Conservation (phyloP, 2,329 filamentous ascomycete genomes). For the Fusarium ramigenum region DNA sequence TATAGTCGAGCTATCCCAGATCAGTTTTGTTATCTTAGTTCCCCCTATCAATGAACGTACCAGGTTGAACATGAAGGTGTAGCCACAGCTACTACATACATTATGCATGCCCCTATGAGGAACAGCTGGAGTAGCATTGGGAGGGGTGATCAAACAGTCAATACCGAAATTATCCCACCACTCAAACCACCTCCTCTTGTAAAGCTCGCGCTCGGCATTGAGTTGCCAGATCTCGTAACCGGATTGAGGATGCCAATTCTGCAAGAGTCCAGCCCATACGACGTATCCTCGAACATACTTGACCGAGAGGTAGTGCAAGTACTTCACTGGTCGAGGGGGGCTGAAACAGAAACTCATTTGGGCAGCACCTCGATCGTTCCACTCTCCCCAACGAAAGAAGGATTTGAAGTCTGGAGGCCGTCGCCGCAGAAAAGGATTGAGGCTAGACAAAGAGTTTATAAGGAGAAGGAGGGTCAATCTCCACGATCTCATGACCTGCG, state of each 20-base stretch:
- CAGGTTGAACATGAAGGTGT: slow-evolving; percentile 93
- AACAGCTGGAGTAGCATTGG: slow-evolving; percentile 88
- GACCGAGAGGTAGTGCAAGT: slow-evolving; percentile 90
- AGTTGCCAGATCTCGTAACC: slow-evolving; percentile 85
- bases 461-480: slow-evolving; percentile 71
- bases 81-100: slow-evolving; percentile 86
- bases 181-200: slow-evolving; percentile 80
- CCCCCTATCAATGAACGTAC: slow-evolving; percentile 55
- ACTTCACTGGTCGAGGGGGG: slow-evolving; percentile 79
- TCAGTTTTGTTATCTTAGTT: not conserved
- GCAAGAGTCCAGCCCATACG: slow-evolving; percentile 81
- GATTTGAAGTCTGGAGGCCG: slow-evolving; percentile 80
- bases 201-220: slow-evolving; percentile 78
- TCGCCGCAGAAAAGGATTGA: slow-evolving; percentile 86
- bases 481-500: slow-evolving; percentile 79
- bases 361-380: slow-evolving; percentile 78
- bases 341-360: slow-evolving; percentile 80
- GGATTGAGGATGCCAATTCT: slow-evolving; percentile 76
- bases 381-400: slow-evolving; percentile 80
- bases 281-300: slow-evolving; percentile 80
- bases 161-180: slow-evolving; percentile 82
- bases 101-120: slow-evolving; percentile 88
- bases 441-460: slow-evolving; percentile 79
- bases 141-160: slow-evolving; percentile 85
- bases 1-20: slow-evolving; percentile 77